These are phyloP conservation scores for Torrubiellomyces zombiae DNA, from an alignment of 2,329 filamentous ascomycete genomes.

Conservation along the genomic window DNA sequence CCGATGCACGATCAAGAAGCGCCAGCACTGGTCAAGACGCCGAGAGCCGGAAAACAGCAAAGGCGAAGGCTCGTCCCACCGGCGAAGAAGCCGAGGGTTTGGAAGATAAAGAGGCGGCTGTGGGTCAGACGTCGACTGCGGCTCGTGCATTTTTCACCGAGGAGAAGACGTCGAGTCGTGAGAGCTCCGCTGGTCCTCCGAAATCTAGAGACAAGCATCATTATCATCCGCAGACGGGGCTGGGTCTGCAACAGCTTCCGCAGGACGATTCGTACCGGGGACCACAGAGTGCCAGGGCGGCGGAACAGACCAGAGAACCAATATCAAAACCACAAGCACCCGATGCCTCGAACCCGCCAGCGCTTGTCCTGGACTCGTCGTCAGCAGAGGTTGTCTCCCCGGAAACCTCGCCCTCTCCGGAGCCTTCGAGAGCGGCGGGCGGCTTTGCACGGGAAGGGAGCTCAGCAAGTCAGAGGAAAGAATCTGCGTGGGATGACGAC, in stretches of 20 bases:
- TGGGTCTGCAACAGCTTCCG: slow-evolving; percentile 7
- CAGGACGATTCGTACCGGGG: no score
- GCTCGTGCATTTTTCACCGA: slow-evolving; percentile 7
- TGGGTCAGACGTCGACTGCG: slow-evolving; percentile 10
- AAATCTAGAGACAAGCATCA: no score
- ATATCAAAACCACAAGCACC: slow-evolving; percentile 1
- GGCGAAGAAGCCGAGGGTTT: no score
- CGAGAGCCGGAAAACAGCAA: slow-evolving; percentile 31
- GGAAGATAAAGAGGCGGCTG: slow-evolving; percentile 21
- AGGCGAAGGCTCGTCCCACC: slow-evolving; percentile 41
- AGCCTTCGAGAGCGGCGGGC: slow-evolving; percentile 32
- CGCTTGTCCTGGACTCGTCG: slow-evolving; percentile 53
- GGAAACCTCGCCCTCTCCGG: slow-evolving; percentile 47
- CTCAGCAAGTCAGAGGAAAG: slow-evolving; percentile 19
- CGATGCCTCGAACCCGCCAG: slow-evolving; percentile 38
- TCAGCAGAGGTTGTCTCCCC: slow-evolving; percentile 52
- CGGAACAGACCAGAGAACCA: slow-evolving; percentile 13
- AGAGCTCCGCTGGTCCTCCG: no score
- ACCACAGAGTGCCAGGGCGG: no score
- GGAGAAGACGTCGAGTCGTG: slow-evolving; percentile 10
- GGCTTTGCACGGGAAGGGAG: slow-evolving; percentile 17
- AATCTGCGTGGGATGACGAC: slow-evolving; percentile 66
- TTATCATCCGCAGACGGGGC: no score
- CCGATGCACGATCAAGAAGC: no score
- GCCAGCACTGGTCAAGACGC: slow-evolving; percentile 23